A percentile compares a stretch with the other conserved stretches of the same genome.
Conservation (phyloP, 495 filamentous ascomycete genomes). For the Penicillium antarcticum region DNA sequence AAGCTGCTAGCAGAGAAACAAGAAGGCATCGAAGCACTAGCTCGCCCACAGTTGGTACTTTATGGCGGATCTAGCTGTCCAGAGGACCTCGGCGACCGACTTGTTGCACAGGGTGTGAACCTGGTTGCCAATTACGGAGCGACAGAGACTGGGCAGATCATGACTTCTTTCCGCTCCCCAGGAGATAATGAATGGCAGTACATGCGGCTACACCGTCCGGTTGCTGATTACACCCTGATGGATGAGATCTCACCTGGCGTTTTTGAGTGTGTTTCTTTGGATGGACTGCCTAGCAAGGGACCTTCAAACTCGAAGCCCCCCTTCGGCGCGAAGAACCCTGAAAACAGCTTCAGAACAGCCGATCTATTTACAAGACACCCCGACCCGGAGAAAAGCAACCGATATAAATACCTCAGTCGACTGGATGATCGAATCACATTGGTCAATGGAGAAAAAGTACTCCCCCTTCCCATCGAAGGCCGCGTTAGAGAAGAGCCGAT, state of each 20-base stretch:
- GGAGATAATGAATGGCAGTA: constrained; percentile 67
- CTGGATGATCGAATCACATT: constrained; percentile 60
- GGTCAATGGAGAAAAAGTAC: constrained; percentile 67
- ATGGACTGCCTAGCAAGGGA: constrained; percentile 61
- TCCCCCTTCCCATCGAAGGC: constrained; percentile 60
- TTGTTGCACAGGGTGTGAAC: constrained; percentile 53
- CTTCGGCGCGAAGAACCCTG: constrained; percentile 50
- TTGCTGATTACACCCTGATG: constrained; percentile 45
- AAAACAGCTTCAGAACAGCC: constrained; percentile 35
- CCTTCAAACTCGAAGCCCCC: constrained; percentile 57
- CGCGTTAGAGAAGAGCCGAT: constrained; percentile 31
- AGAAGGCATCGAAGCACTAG: constrained; percentile 44
- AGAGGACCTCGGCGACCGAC: constrained; percentile 52
- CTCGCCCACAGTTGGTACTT: constrained; percentile 42
- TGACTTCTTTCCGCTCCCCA: constrained; percentile 46
- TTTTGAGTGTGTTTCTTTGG: constrained; percentile 57
- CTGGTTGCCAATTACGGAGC: constrained; percentile 50
- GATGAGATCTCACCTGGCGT: constrained; percentile 51
- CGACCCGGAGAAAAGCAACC: constrained; percentile 40
- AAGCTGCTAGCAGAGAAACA: constrained; percentile 51
- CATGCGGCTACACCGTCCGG: constrained; percentile 41
- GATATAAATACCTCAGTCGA: constrained; percentile 59
- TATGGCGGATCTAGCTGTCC: constrained; percentile 53
- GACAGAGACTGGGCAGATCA: constrained; percentile 56
- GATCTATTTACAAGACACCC: constrained; percentile 53